Conservation (phyloP, 345 rosid genomes). For the Sisymbrium altissimum region DNA sequence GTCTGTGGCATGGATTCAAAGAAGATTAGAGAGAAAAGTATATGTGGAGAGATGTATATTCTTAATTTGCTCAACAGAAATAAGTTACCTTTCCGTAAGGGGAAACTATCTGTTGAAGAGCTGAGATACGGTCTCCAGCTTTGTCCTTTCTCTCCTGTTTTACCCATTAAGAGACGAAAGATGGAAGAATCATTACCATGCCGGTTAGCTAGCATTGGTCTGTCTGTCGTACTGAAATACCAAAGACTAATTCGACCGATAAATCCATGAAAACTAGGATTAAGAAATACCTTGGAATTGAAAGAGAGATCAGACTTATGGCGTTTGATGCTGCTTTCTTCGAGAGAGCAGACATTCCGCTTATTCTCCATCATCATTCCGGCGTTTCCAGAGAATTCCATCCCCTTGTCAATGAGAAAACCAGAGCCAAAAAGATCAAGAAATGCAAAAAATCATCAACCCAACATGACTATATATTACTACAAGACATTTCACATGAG, state of each 20-base stretch:
- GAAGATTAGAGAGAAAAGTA: constrained; percentile 9
- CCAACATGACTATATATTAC: not conserved
- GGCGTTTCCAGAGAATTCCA: constrained; percentile 37
- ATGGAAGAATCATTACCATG: not conserved
- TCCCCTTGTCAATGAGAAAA: constrained; percentile 33
- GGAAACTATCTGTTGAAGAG: constrained; percentile 93
- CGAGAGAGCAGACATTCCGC: constrained; percentile 64
- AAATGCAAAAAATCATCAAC: constrained; percentile 1
- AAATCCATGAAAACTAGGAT: not conserved
- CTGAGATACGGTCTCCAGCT: constrained; percentile 74
- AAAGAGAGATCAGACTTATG: constrained; percentile 71
- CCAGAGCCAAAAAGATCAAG: constrained; percentile 12
- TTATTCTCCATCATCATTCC: constrained; percentile 81
- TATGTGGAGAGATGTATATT: not conserved
- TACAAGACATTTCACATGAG: not conserved
- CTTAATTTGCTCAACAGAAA: not conserved
- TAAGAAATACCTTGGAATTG: constrained; percentile 60
- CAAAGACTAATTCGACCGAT: not conserved
- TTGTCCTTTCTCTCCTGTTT: constrained; percentile 84
- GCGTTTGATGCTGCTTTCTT: constrained; percentile 55
- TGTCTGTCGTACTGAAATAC: not conserved
- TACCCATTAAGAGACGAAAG: constrained; percentile 21
- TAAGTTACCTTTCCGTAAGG: constrained; percentile 91
- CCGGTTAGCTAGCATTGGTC: not conserved
- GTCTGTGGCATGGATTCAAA: constrained; percentile 48